Evolutionary conservation across 495 filamentous ascomycete genomes (phyloP).

Genomic region (Neurospora hispaniola): DNA sequence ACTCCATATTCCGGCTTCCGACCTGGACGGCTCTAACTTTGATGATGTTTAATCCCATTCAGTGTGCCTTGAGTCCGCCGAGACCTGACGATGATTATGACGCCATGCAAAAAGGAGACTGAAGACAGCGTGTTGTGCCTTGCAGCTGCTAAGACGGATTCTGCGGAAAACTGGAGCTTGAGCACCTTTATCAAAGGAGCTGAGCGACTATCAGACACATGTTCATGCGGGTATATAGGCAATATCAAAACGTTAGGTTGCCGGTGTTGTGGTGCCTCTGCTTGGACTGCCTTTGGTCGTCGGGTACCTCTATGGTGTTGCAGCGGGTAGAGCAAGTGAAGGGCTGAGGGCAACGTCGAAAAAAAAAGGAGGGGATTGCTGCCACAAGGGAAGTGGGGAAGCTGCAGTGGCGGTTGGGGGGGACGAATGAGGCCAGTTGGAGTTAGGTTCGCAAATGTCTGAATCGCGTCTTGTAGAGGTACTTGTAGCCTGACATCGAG

Average conservation of each 20-base stretch:
- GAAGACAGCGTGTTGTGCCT: constrained; percentile 2
- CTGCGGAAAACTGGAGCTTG: neutral
- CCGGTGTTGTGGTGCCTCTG: neutral
- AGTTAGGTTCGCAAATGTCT: neutral
- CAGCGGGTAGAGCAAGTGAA: neutral
- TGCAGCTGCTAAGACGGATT: neutral
- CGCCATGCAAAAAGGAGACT: constrained; percentile 3
- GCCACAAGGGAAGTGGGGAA: neutral
- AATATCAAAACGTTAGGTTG: neutral
- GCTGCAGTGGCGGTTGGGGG: neutral
- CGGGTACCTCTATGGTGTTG: neutral
- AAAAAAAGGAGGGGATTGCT: neutral
- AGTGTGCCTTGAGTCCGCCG: neutral
- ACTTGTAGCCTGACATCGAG: neutral
- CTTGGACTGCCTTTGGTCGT: neutral
- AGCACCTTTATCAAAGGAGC: neutral
- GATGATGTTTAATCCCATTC: neutral
- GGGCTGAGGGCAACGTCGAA: neutral
- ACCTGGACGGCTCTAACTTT: neutral
- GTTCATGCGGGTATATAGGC: neutral
- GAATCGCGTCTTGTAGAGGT: neutral
- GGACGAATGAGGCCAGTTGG: neutral
- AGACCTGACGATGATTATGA: neutral
- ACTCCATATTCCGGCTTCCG: neutral
- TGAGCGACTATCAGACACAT: neutral